Percentiles rank a stretch among this genome's conserved stretches.
Conservation (phyloP, 257 asterid species). For the Lithospermum erythrorhizon region DNA sequence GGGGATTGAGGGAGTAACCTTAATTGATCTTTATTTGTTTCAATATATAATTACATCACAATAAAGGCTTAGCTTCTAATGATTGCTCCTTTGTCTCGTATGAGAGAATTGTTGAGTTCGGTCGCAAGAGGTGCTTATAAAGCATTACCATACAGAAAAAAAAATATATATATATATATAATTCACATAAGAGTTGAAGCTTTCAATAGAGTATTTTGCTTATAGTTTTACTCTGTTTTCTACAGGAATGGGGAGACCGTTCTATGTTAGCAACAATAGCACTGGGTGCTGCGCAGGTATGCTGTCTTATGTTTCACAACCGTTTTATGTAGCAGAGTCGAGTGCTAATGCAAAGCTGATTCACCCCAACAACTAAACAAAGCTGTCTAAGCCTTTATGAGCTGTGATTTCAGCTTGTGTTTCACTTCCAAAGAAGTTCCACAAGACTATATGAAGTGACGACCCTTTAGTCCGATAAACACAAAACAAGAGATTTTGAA, state of each 20-base stretch:
- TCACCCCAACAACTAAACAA: neutral
- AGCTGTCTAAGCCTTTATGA: neutral
- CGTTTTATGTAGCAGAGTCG: neutral
- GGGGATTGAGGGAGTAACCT: no score
- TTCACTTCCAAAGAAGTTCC: neutral
- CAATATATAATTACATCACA: no score
- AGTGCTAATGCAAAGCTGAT: no score
- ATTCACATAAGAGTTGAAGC: neutral
- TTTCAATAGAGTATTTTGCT: neutral
- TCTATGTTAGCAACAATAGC: slow-evolving; percentile 99
- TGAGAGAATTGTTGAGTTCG: no score
- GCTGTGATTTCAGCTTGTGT: neutral
- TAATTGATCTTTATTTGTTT: no score
- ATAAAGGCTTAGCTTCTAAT: no score
- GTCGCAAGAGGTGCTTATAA: no score
- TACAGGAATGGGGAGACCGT: slow-evolving; percentile 97
- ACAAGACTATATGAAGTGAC: neutral
- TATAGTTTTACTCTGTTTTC: neutral
- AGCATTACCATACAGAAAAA: no score
- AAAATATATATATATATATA: no score
- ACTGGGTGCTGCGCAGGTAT: slow-evolving; percentile 96
- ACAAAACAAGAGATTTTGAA: no score
- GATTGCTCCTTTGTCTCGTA: no score
- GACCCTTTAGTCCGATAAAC: no score
- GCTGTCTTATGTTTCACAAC: neutral